phyloP scores from a whole-genome alignment of 305 asterid species.

The Solanum hybrid region DNA sequence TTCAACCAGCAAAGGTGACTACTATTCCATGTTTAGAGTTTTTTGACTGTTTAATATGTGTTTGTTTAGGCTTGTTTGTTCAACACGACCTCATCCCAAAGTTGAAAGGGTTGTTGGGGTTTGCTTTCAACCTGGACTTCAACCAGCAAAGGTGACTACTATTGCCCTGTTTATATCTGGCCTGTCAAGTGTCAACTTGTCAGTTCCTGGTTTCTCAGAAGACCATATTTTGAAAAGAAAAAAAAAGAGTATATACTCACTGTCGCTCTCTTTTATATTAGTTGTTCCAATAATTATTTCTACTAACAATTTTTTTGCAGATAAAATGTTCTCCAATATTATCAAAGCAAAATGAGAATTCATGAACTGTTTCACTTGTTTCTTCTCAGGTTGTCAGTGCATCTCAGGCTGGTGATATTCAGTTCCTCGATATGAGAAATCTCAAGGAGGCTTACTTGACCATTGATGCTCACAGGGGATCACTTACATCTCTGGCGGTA shows the following conservation, averaged over 20 bases:
- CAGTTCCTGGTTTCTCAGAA: not conserved
- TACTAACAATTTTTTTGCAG: not conserved
- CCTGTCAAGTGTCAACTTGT: not conserved
- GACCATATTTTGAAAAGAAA: not conserved
- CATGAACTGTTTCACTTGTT: slow-evolving; percentile 1
- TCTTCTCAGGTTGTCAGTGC: slow-evolving; percentile 77
- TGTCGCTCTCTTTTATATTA: not conserved
- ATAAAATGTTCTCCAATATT: not conserved
- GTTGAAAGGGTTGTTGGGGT: slow-evolving; percentile 79
- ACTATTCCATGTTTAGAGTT: not conserved
- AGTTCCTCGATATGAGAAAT: slow-evolving; percentile 81
- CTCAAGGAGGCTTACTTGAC: slow-evolving; percentile 55
- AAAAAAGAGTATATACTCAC: not conserved
- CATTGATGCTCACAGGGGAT: slow-evolving; percentile 87
- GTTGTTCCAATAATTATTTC: not conserved
- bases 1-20: slow-evolving; percentile 79
- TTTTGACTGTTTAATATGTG: not conserved
- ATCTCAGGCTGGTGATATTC: slow-evolving; percentile 91
- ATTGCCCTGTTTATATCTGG: not conserved
- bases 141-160: slow-evolving; percentile 67
- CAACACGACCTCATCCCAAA: slow-evolving; percentile 61
- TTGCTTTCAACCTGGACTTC: slow-evolving; percentile 97
- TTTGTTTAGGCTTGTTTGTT: slow-evolving; percentile 58
- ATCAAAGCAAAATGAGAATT: not conserved
- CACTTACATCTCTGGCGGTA: slow-evolving; percentile 87